phyloP scores from a whole-genome alignment of 106 monocot species.

The Dioscorea zingiberensis region DNA sequence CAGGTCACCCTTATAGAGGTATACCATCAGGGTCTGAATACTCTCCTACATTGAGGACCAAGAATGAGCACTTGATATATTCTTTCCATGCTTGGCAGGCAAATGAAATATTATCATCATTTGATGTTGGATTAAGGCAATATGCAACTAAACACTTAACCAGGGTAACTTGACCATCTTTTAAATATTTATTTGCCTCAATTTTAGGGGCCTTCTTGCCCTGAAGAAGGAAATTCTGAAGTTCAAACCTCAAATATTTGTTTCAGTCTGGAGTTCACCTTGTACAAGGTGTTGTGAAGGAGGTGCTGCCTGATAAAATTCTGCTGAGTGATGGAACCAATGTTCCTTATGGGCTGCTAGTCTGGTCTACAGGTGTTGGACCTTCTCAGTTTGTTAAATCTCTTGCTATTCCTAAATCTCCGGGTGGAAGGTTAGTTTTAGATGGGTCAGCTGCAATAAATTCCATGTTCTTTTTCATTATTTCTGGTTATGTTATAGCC shows the following conservation, averaged over 20 bases:
- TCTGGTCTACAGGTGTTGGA: constrained; percentile 70
- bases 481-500: not conserved
- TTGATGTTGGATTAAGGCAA: constrained; percentile 40
- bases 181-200: not conserved
- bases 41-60: not conserved
- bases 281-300: constrained; percentile 52
- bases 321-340: constrained; percentile 34
- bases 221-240: not conserved
- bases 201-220: not conserved
- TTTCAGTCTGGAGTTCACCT: constrained; percentile 44
- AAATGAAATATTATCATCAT: constrained; percentile 53
- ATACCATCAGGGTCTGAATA: not conserved
- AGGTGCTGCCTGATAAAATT: constrained; percentile 35
- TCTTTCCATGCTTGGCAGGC: constrained; percentile 18
- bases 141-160: constrained; percentile 56
- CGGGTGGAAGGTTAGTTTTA: constrained; percentile 37
- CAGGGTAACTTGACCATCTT: constrained; percentile 16
- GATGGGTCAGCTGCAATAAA: too few relatives aligned
- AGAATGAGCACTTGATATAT: not conserved
- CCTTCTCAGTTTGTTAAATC: constrained; percentile 47
- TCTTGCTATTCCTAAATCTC: constrained; percentile 38
- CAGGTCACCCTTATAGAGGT: constrained; percentile 61
- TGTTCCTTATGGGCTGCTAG: constrained; percentile 50
- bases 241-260: not conserved
- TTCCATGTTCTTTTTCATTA: not conserved